Conservation (phyloP, 768 basidiomycete species). For the Psilocybe azurescens region DNA sequence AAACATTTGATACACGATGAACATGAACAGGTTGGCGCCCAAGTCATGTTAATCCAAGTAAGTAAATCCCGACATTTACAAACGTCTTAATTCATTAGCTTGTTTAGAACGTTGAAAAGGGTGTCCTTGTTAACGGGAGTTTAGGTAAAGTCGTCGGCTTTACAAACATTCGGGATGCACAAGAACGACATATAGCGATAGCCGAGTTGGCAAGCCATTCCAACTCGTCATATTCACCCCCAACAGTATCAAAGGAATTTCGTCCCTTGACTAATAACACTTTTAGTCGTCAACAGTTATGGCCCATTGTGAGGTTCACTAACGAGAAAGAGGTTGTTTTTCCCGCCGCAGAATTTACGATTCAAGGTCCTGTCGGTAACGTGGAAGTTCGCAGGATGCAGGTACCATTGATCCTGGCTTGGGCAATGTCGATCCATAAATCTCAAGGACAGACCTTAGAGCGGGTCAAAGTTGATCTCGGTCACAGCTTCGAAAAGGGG, state of each 20-base stretch:
- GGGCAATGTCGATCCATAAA: constrained; percentile 89
- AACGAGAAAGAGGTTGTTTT: constrained; percentile 54
- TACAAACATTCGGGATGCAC: constrained; percentile 51
- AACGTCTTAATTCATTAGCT: too few species aligned
- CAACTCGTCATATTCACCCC: not conserved
- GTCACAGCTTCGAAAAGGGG: constrained; percentile 75
- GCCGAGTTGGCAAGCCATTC: constrained; percentile 23
- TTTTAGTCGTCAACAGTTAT: constrained; percentile 38
- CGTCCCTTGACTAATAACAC: constrained; percentile 27
- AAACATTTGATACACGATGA: not conserved
- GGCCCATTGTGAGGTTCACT: constrained; percentile 66
- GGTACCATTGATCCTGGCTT: constrained; percentile 64
- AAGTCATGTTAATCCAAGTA: constrained; percentile 81
- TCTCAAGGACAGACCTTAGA: constrained; percentile 88
- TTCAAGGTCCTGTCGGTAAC: constrained; percentile 57
- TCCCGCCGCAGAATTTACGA: constrained; percentile 59
- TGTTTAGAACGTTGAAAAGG: constrained; percentile 64
- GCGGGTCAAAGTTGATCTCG: constrained; percentile 79
- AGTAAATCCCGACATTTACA: too few species aligned
- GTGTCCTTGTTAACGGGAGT: constrained; percentile 69
- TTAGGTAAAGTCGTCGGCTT: constrained; percentile 60
- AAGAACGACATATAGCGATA: constrained; percentile 39
- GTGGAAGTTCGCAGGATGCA: constrained; percentile 65
- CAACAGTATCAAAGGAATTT: constrained; percentile 1
- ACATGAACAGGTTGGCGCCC: constrained; percentile 62